A percentile compares a stretch with the other conserved stretches of the same genome.
Conservation (phyloP, 768 basidiomycete species). For the Cantharellus anzutake region DNA sequence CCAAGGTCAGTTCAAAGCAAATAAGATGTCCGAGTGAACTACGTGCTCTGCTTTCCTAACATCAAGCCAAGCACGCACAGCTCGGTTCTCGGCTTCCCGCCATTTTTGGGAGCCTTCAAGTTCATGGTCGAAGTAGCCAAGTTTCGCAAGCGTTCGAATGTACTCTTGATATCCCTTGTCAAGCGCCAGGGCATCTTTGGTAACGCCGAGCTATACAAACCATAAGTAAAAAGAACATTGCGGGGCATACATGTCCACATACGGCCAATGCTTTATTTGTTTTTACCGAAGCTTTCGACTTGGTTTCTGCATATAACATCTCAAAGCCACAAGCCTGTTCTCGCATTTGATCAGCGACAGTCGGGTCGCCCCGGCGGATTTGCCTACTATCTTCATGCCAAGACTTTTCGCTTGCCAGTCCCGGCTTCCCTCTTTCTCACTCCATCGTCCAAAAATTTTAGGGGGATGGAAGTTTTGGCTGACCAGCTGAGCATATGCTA, state of each 20-base stretch:
- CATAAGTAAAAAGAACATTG: background rate
- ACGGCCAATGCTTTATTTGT: background rate
- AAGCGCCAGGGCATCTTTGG: constrained; percentile 45
- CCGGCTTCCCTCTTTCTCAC: constrained; percentile 42
- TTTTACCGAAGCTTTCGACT: constrained; percentile 14
- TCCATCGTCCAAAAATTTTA: constrained; percentile 59
- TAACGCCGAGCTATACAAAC: constrained; percentile 33
- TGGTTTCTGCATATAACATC: constrained; percentile 82
- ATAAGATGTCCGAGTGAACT: background rate
- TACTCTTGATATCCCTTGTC: constrained; percentile 54
- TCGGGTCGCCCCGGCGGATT: background rate
- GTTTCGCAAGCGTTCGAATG: constrained; percentile 39
- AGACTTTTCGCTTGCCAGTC: constrained; percentile 68
- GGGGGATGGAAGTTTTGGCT: constrained; percentile 89
- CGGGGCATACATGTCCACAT: background rate
- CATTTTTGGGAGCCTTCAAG: constrained; percentile 59
- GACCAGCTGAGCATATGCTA: constrained; percentile 82
- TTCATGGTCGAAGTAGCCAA: constrained; percentile 66
- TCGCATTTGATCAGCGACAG: background rate
- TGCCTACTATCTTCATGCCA: constrained; percentile 75
- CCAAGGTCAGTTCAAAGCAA: background rate
- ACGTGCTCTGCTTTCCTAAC: constrained; percentile 50
- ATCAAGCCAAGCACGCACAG: constrained; percentile 43
- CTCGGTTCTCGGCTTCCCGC: constrained; percentile 53
- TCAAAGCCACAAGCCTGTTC: constrained; percentile 83